Evolutionary conservation across 2,329 filamentous ascomycete species (phyloP).

Genomic region (Chaetomium olivaceum): DNA sequence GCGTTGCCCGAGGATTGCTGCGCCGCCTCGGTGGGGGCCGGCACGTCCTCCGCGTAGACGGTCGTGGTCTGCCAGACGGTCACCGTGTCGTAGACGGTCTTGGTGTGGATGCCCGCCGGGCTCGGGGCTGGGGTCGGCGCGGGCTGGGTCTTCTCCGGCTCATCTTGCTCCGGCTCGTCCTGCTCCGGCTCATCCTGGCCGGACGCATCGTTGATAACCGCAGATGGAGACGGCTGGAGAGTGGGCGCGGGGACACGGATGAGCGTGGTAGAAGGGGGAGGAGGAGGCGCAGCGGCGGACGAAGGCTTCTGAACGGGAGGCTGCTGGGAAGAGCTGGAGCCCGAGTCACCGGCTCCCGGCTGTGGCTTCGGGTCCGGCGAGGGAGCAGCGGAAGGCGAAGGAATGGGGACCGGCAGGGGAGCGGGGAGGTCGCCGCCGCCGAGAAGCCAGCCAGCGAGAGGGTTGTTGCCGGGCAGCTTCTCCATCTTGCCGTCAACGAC

Average conservation of each 20-base stretch:
- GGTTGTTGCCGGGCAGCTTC: constrained; percentile 57
- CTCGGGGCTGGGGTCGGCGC: background rate
- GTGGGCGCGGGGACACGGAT: constrained; percentile 7
- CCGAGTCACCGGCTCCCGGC: constrained; percentile 11
- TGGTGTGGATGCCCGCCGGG: constrained; percentile 12
- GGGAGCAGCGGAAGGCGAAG: background rate
- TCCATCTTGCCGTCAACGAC: constrained; percentile 46
- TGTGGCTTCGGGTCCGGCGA: background rate
- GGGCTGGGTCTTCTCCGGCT: background rate
- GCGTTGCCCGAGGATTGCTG: constrained; percentile 9
- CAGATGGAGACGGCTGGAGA: constrained; percentile 6
- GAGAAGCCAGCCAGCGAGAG: constrained; percentile 53
- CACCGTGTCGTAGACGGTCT: constrained; percentile 42
- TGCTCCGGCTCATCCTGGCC: background rate
- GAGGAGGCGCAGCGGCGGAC: constrained; percentile 9
- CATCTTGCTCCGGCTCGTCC: no score
- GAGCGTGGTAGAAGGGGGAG: constrained; percentile 23
- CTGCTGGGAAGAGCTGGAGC: constrained; percentile 16
- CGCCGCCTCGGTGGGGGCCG: constrained; percentile 27
- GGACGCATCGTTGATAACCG: background rate
- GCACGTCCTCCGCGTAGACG: constrained; percentile 37
- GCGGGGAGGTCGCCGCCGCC: constrained; percentile 21
- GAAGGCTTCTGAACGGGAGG: constrained; percentile 5
- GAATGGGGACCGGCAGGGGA: constrained; percentile 7
- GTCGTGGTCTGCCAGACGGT: constrained; percentile 46